Percentiles rank a stretch among this genome's conserved stretches.
Evolutionary conservation across 495 filamentous ascomycete species (phyloP).

Genomic region (Aspergillus indologenus): DNA sequence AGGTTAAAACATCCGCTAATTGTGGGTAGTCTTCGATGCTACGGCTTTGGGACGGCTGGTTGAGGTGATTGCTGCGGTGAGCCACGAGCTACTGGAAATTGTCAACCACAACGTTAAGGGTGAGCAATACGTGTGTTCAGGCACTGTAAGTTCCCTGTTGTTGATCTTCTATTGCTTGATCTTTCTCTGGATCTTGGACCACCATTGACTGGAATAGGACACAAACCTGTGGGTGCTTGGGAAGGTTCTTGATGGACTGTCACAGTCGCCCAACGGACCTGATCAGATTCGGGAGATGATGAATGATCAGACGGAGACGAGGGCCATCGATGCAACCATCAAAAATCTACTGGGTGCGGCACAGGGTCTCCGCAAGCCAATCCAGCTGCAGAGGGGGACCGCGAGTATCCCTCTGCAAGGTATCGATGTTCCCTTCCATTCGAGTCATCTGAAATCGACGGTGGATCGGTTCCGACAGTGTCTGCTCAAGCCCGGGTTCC

Average conservation of each 20-base stretch:
- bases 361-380: conserved; percentile 15
- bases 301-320: background rate
- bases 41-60: conserved; percentile 21
- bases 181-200: background rate
- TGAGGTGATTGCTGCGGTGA: conserved; percentile 19
- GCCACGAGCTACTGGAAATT: conserved; percentile 33
- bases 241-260: conserved; percentile 18
- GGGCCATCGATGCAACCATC: conserved; percentile 7
- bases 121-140: conserved; percentile 45
- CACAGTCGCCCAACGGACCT: conserved; percentile 4
- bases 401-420: conserved; percentile 39
- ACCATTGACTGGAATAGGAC: conserved; percentile 11
- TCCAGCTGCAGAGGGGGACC: conserved; percentile 23
- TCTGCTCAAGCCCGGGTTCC: conserved; percentile 27
- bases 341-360: conserved; percentile 1
- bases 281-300: conserved; percentile 5
- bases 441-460: conserved; percentile 27
- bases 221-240: conserved; percentile 21
- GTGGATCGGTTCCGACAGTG: conserved; percentile 29
- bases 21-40: conserved; percentile 22
- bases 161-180: background rate
- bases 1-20: background rate
- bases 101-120: conserved; percentile 41
- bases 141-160: conserved; percentile 23
- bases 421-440: conserved; percentile 47